Evolutionary conservation across 1,284 basidiomycete species (phyloP), one percentile per base, ranked within the genome.

Genomic region (Porodaedalea pini): DNA sequence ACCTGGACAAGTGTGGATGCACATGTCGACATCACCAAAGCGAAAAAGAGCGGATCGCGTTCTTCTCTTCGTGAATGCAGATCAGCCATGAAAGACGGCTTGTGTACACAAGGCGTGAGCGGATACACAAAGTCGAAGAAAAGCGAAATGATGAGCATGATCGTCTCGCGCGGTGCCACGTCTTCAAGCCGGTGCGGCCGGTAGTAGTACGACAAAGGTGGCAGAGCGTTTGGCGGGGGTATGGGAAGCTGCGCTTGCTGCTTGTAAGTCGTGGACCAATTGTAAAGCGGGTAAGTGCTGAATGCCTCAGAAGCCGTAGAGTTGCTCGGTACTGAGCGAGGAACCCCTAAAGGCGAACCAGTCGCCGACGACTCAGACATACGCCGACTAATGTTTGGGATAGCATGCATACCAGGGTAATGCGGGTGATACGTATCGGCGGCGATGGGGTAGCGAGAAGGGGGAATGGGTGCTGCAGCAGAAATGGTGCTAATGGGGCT

Each of bases 101-200:
- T 86, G 72, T 90, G 88, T 51, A 91, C 75, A 70, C 87, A 89
- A 4, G 91, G 92, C 6, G 88, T 90, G 48, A 93, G 78, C 7
- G 90, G 88, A 69, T 92, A 92, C 45, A 93, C 87, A 68, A 91
- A 93, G 70, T 93, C 91, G 68, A 93, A 93, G 74, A 91, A 94
- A 21, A 93, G 79, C 31, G 86, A 80, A 62, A 93, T 85, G 64
- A 93, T 88, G 60, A 89, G 80, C 45, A 82, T 81, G 57, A 91
- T 85, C 4, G 83, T 89, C 62, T 90, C 86, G 53, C 86, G 78
- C 23, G 86, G 85, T 10, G 86, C 87, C 49, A 91, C 82, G 63
- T 88, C 85, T 67, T 89, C 86, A 41, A 92, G 73, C 52, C 85
- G 75, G 65, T 82, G 81, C 5, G 86, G 80, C 19, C 82, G 80